Evolutionary conservation across 371 early-diverging fungal genomes (phyloP), one percentile per base, ranked within the genome.

Genomic region (Smittium culicis): DNA sequence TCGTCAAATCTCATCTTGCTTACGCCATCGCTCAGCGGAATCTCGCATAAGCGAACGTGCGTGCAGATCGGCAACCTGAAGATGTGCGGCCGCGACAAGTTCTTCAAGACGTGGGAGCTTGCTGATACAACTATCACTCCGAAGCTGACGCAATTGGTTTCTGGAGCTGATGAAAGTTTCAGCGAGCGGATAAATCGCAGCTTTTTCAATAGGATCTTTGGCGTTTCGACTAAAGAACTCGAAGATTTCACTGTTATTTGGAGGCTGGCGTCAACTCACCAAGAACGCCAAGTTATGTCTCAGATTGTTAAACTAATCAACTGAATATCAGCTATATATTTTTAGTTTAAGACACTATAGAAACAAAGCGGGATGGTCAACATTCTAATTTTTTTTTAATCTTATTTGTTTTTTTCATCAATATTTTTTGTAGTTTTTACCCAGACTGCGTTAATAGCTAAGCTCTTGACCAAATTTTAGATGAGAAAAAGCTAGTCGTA

Each of bases 271-370:
- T 32, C 32, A 62, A 62, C n/a, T 17, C 63, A 2, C 14, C 32
- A n/a, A 11, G 63, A 62, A 62, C n/a, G 32, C 11, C n/a, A 32
- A 62, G 24, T 62, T 2, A 62, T 62, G 63, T 24, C n/a, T 24
- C 63, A 62, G 63, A 33, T 62, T 5, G 34, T 31, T 31, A 62
- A 32, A 62, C 29, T 62, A 8, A 59, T 59, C 5, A 59, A 31
- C 28, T 31, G 31, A 31, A n/a, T n/a, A n/a, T n/a, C n/a, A n/a
- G n/a, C n/a, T n/a, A n/a, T n/a, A n/a, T 17, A 54, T 54, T 54
- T 17, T 54, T 54, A 25, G 54, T 54, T 54, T 17, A 17, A 54
- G 17, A 54, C 54, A 54, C 54, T 54, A 25, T 17, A 20, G n/a
- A 20, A 54, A 54, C 17, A 54, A 54, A 54, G n/a, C 25, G n/a